Percentiles rank a stretch among this genome's conserved stretches.
phyloP scores from a whole-genome alignment of 352 stramenopile genomes.

The Phytopythium helicoides region DNA sequence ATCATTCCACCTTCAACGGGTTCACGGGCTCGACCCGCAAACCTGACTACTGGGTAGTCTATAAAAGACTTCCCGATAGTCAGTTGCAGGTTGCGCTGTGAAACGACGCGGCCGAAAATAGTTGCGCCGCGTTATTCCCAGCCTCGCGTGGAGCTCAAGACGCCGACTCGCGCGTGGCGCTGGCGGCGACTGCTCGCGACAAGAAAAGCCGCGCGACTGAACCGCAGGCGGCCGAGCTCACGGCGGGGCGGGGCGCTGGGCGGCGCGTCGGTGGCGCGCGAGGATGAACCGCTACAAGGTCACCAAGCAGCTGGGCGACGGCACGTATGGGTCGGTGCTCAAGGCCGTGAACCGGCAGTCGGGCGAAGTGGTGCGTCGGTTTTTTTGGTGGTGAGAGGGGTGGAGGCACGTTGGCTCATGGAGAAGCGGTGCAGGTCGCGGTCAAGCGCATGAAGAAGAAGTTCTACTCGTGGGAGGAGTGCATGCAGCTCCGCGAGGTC shows the following conservation, averaged over 20 bases:
- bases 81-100: no score
- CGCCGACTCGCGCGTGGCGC: no score
- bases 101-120: no score
- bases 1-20: no score
- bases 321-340: slow-evolving; percentile 94
- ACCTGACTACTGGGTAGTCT: no score
- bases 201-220: no score
- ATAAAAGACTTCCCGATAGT: no score
- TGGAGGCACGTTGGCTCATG: not conserved
- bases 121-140: no score
- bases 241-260: no score
- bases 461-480: slow-evolving; percentile 96
- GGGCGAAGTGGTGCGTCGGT: slow-evolving; percentile 83
- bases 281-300: slow-evolving; percentile 94
- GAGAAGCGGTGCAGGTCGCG: slow-evolving; percentile 60
- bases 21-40: no score
- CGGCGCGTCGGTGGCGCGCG: not conserved
- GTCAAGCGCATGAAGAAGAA: slow-evolving; percentile 99
- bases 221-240: not conserved
- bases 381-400: not conserved
- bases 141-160: no score
- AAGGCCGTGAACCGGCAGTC: slow-evolving; percentile 94
- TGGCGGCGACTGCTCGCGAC: no score
- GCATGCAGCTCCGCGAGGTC: slow-evolving; percentile 97
- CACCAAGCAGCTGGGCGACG: slow-evolving; percentile 94